Percentiles rank a stretch among this genome's conserved stretches.
Evolutionary conservation across 2,329 filamentous ascomycete genomes (phyloP).

Genomic region (Botrytis paeoniae): DNA sequence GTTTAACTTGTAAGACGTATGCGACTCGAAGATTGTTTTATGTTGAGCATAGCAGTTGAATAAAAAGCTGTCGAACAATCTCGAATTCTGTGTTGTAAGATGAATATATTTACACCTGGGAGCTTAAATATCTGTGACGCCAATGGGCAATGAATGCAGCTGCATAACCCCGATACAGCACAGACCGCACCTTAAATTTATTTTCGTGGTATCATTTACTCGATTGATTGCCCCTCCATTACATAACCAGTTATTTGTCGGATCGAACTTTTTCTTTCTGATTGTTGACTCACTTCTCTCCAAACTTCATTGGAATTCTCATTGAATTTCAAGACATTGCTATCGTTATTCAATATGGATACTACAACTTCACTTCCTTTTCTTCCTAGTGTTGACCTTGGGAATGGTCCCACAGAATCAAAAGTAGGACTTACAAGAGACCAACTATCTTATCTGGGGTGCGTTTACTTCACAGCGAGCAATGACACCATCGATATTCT

Average conservation of each 20-base stretch:
- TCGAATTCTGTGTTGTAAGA: background rate
- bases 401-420: slow-evolving; percentile 46
- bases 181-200: slow-evolving; percentile 26
- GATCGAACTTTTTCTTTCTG: slow-evolving; percentile 12
- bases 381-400: slow-evolving; percentile 55
- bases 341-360: slow-evolving; percentile 49
- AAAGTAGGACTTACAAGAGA: slow-evolving; percentile 55
- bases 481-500: slow-evolving; percentile 33
- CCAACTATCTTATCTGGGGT: slow-evolving; percentile 58
- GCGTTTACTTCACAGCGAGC: slow-evolving; percentile 55
- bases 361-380: slow-evolving; percentile 63
- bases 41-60: background rate
- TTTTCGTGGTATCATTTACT: background rate
- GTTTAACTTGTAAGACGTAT: background rate
- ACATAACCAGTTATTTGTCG: slow-evolving; percentile 22
- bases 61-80: background rate
- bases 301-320: slow-evolving; percentile 9
- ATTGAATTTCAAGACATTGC: background rate
- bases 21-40: background rate
- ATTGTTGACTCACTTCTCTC: slow-evolving; percentile 16
- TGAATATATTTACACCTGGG: background rate
- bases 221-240: slow-evolving; percentile 29
- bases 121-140: background rate
- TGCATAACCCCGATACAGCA: slow-evolving; percentile 16
- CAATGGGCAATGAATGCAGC: slow-evolving; percentile 9